Percentiles rank a stretch among this genome's conserved stretches.
These are phyloP conservation scores for Byssochlamys sp. DNA, from an alignment of 2,329 filamentous ascomycete genomes.

Conservation along the genomic window DNA sequence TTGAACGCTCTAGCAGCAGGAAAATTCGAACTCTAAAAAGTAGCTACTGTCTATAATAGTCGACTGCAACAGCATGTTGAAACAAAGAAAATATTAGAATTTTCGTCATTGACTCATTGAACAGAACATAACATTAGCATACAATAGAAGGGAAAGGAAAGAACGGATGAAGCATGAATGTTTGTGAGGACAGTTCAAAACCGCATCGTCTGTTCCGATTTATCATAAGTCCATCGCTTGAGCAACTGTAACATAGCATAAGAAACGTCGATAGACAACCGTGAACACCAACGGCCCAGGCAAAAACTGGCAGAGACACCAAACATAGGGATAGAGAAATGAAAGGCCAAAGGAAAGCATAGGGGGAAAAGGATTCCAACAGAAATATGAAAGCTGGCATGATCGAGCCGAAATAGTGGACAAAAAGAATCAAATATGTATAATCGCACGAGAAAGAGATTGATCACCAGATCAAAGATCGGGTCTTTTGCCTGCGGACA, in stretches of 20 bases:
- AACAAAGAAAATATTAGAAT: neutral
- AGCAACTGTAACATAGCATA: constrained; percentile 3
- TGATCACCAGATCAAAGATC: constrained; percentile 32
- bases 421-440: constrained; percentile 2
- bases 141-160: constrained; percentile 1
- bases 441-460: neutral
- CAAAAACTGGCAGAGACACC: constrained; percentile 7
- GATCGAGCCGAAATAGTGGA: constrained; percentile 2
- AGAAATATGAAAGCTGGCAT: constrained; percentile 8
- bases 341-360: constrained; percentile 8
- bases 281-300: neutral
- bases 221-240: neutral
- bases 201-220: neutral
- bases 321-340: constrained; percentile 6
- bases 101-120: neutral
- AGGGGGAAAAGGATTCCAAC: constrained; percentile 5
- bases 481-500: constrained; percentile 31
- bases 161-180: neutral
- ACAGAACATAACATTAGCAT: constrained; percentile 4
- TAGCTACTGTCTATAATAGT: neutral
- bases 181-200: neutral
- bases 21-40: neutral
- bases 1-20: too few relatives aligned
- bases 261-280: constrained; percentile 2
- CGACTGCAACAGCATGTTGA: neutral